Conservation (phyloP, 1,284 basidiomycete genomes). For the Earliella scabrosa region DNA sequence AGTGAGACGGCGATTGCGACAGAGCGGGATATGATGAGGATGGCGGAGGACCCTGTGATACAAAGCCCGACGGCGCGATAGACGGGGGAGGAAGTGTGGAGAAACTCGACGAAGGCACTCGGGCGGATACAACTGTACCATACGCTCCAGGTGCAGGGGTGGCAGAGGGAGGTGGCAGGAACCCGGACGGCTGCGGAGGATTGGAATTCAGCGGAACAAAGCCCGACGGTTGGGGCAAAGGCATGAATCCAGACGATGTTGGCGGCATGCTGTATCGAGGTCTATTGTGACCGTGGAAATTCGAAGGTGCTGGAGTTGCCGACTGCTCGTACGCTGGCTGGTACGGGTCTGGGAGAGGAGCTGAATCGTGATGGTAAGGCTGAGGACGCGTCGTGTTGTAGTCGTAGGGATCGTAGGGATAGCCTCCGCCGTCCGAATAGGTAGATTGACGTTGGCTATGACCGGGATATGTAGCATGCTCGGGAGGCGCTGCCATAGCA, state of each 20-base stretch:
- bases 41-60: constrained; percentile 19
- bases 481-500: constrained; percentile 39
- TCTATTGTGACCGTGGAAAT: constrained; percentile 39
- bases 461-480: constrained; percentile 28
- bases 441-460: constrained; percentile 34
- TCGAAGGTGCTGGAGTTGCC: constrained; percentile 35
- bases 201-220: constrained; percentile 38
- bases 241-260: constrained; percentile 70
- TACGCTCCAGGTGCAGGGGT: constrained; percentile 34
- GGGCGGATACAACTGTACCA: constrained; percentile 33
- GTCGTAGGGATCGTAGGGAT: constrained; percentile 24
- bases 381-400: constrained; percentile 41
- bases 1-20: constrained; percentile 18
- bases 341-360: constrained; percentile 44
- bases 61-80: constrained; percentile 29
- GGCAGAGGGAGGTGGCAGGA: constrained; percentile 42
- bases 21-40: constrained; percentile 24
- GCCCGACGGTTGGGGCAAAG: constrained; percentile 37
- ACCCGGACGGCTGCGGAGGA: constrained; percentile 52
- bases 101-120: constrained; percentile 39
- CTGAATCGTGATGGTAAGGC: constrained; percentile 36
- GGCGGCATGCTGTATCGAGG: constrained; percentile 71
- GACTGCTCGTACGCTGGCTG: constrained; percentile 59
- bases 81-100: constrained; percentile 25
- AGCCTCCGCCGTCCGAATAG: constrained; percentile 29